Conservation (phyloP, 2,329 filamentous ascomycete genomes). For the Ceratocystis diversiconidia region DNA sequence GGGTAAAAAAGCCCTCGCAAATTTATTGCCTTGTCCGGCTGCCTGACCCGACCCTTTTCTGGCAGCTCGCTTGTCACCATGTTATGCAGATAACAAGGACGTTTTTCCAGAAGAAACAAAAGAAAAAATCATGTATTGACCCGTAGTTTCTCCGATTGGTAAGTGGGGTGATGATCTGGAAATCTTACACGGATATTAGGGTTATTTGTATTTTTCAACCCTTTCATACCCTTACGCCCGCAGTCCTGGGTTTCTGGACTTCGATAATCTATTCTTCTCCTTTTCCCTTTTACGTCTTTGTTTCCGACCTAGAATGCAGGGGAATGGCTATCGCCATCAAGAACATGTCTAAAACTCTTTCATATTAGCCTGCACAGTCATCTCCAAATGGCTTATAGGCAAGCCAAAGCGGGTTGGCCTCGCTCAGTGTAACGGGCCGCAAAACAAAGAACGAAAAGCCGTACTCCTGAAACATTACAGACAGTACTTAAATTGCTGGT, state of each 20-base stretch:
- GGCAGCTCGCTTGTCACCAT: conserved; percentile 1
- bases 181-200: not conserved
- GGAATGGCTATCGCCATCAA: not conserved
- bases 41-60: not conserved
- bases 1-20: not conserved
- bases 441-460: not conserved
- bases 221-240: not conserved
- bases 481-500: not conserved
- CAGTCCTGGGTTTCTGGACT: not conserved
- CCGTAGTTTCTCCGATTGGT: not conserved
- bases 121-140: not conserved
- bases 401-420: not conserved
- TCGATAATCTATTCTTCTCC: not conserved
- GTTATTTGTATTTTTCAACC: not conserved
- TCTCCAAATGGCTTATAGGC: not conserved
- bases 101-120: not conserved
- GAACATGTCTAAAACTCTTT: not conserved
- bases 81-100: not conserved
- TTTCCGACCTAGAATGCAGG: not conserved
- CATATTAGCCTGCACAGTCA: not conserved
- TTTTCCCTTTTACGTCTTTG: not conserved
- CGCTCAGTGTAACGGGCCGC: not conserved
- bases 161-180: not conserved
- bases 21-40: not conserved
- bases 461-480: not conserved